Conservation (phyloP, 2,329 filamentous ascomycete genomes). For the Fusarium duplospermum region DNA sequence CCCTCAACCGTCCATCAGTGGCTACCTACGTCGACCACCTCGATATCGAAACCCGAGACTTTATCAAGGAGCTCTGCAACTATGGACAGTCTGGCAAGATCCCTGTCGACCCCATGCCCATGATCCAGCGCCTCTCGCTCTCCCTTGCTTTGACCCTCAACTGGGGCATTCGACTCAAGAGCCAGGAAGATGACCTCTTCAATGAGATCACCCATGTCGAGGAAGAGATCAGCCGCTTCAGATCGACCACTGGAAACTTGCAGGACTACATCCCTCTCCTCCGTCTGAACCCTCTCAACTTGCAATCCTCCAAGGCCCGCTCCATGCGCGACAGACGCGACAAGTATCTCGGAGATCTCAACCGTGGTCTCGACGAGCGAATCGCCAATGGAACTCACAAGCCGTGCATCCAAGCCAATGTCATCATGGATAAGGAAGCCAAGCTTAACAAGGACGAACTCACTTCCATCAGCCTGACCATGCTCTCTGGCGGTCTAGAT, state of each 20-base stretch:
- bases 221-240: constrained; percentile 69
- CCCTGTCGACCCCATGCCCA: constrained; percentile 73
- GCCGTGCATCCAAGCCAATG: constrained; percentile 75
- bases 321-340: constrained; percentile 71
- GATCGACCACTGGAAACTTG: constrained; percentile 69
- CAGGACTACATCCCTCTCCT: constrained; percentile 72
- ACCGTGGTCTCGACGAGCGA: constrained; percentile 67
- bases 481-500: constrained; percentile 75
- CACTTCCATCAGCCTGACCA: constrained; percentile 74
- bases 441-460: constrained; percentile 72
- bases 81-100: constrained; percentile 66
- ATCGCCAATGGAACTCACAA: constrained; percentile 71
- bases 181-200: constrained; percentile 70
- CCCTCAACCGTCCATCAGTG: constrained; percentile 73
- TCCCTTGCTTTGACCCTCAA: constrained; percentile 74
- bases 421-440: constrained; percentile 72
- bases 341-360: constrained; percentile 68
- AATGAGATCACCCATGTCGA: constrained; percentile 72
- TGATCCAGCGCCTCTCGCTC: constrained; percentile 73
- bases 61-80: constrained; percentile 69
- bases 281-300: constrained; percentile 70
- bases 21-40: constrained; percentile 71
- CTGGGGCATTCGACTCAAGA: constrained; percentile 71
- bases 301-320: constrained; percentile 67
- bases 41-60: constrained; percentile 71